phyloP scores from a whole-genome alignment of 345 rosid genomes.

The Acer yangbiense region DNA sequence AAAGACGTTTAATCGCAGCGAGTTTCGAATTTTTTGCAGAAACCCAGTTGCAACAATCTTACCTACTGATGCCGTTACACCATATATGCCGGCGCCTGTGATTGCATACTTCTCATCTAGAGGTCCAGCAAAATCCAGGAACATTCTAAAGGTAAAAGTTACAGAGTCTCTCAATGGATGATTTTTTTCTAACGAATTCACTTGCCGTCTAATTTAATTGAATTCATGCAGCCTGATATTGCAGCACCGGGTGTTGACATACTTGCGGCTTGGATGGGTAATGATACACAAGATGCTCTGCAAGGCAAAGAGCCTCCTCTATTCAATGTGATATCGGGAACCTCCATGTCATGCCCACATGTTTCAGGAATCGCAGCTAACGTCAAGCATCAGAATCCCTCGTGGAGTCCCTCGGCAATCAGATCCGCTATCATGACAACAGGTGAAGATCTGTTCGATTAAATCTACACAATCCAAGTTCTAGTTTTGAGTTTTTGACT shows the following conservation, averaged over 20 bases:
- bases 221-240: conserved; percentile 72
- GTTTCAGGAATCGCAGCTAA: conserved; percentile 66
- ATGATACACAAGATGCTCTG: conserved; percentile 36
- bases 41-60: conserved; percentile 73
- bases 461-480: not conserved
- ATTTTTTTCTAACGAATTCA: not conserved
- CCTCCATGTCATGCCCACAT: conserved; percentile 88
- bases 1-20: not conserved
- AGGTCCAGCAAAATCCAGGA: conserved; percentile 69
- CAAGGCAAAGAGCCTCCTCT: conserved; percentile 45
- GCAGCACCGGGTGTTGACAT: conserved; percentile 78
- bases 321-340: conserved; percentile 67
- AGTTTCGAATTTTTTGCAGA: conserved; percentile 29
- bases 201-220: not conserved
- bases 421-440: conserved; percentile 88
- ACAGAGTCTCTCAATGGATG: not conserved
- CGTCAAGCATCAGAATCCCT: conserved; percentile 59
- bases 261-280: conserved; percentile 81
- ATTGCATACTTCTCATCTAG: conserved; percentile 74
- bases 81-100: conserved; percentile 68
- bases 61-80: conserved; percentile 45
- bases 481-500: not conserved
- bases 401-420: conserved; percentile 67
- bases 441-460: conserved; percentile 35
- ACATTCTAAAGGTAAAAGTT: conserved; percentile 68